Conservation (phyloP, 1,139 yeast genomes). For the Blastobotrys illinoisensis region DNA sequence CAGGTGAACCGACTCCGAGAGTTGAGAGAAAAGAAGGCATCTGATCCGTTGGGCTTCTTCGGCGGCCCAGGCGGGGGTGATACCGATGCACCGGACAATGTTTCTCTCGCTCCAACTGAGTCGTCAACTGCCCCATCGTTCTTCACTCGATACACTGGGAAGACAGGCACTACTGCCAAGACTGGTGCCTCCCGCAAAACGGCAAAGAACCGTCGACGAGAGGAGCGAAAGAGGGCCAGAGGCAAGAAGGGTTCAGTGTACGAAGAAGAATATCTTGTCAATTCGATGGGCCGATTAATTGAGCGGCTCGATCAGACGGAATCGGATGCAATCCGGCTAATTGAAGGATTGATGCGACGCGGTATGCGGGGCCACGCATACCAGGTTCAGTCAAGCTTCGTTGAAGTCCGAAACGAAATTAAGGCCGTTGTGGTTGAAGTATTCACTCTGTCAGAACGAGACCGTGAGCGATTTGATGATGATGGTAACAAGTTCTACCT, state of each 20-base stretch:
- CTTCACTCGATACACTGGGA: slow-evolving; percentile 93
- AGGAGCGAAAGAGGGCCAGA: slow-evolving; percentile 91
- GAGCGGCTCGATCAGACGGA: slow-evolving; percentile 75
- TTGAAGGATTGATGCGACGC: slow-evolving; percentile 74
- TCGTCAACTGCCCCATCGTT: slow-evolving; percentile 90
- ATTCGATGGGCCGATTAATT: slow-evolving; percentile 79
- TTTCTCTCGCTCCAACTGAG: slow-evolving; percentile 91
- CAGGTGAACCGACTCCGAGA: slow-evolving; percentile 83
- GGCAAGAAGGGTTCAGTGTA: slow-evolving; percentile 97
- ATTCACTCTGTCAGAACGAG: slow-evolving; percentile 65
- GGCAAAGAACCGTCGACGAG: slow-evolving; percentile 85
- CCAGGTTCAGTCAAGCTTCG: slow-evolving; percentile 67
- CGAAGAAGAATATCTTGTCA: slow-evolving; percentile 90
- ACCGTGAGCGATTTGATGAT: slow-evolving; percentile 83
- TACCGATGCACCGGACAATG: slow-evolving; percentile 82
- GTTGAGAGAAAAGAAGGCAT: slow-evolving; percentile 70
- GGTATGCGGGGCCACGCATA: slow-evolving; percentile 72
- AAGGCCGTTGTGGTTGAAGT: slow-evolving; percentile 64
- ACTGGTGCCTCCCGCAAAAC: slow-evolving; percentile 94
- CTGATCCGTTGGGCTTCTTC: slow-evolving; percentile 81
- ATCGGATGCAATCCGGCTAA: slow-evolving; percentile 64
- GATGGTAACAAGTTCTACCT: slow-evolving; percentile 66
- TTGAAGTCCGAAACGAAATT: slow-evolving; percentile 51
- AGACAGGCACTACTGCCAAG: slow-evolving; percentile 90
- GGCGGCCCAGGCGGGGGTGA: slow-evolving; percentile 37